Evolutionary conservation across 306 rosid genomes (phyloP), one percentile per base, ranked within the genome.

Genomic region (Styphnolobium japonicum): DNA sequence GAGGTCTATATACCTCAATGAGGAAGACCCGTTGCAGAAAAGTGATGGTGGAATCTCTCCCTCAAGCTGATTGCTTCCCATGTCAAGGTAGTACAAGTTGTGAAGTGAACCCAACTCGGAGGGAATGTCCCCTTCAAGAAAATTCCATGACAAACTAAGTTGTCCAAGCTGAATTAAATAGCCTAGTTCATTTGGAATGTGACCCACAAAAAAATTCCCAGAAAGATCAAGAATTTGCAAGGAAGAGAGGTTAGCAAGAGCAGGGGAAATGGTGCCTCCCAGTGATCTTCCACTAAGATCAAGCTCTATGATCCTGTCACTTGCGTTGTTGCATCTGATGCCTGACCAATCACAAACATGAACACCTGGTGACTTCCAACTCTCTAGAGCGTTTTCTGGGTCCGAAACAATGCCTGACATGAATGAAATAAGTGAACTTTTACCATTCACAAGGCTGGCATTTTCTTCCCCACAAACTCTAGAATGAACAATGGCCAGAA

Each of bases 311-410:
- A 95, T 88, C 76, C 66, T 85, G 43, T 87, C 76, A 53, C 86
- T 83, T 40, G 75, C 86, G 71, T 86, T 87, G 82, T 81, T 93
- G 90, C 98, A 95, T n/a, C 70, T 89, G 8, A 95, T 73, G 4
- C 98, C 94, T 14, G 82, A 73, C 98, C 96, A 95, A 33, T 81
- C 79, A 71, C 98, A 95, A n/a, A 91, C 85, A 75, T 85, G 92
- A 80, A 80, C 55, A 11, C 29, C 29, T 0, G 56, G 65, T 71
- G 89, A 58, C 39, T 82, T 88, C 98, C 97, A 95, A 60, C 80
- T 86, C 69, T 75, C 74, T 34, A 95, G 82, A 70, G 71, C 27
- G 10, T 82, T 87, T 39, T 82, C 66, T 0, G 94, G 94, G 87
- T 95, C 98, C 0, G 90, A 95, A 77, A 77, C 84, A 78, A 92